Percentiles rank a stretch among this genome's conserved stretches.
Evolutionary conservation across 1,284 basidiomycete genomes (phyloP).

Genomic region (Coniophora puteana): DNA sequence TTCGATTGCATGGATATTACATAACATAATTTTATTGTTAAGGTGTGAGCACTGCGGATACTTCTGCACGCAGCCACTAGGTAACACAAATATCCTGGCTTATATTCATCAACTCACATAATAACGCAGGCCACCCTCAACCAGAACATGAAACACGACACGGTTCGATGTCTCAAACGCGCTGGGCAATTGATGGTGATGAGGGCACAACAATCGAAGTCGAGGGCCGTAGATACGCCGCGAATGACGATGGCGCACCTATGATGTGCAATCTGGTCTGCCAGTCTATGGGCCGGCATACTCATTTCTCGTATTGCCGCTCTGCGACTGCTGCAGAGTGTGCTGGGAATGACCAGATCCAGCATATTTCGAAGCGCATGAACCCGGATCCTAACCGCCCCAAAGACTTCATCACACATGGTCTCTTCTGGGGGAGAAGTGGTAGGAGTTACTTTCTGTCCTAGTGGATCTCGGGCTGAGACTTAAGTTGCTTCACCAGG

Average conservation of each 20-base stretch:
- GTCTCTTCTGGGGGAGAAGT: conserved; percentile 44
- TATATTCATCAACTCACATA: not conserved
- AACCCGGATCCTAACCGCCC: conserved; percentile 35
- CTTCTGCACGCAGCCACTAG: conserved; percentile 53
- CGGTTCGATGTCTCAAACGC: conserved; percentile 56
- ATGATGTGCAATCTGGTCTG: conserved; percentile 63
- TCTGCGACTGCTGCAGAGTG: conserved; percentile 29
- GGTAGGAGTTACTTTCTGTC: conserved; percentile 34
- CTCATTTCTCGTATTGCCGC: conserved; percentile 49
- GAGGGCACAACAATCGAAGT: conserved; percentile 42
- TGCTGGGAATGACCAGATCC: conserved; percentile 31
- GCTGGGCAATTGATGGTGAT: conserved; percentile 55
- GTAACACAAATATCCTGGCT: conserved; percentile 25
- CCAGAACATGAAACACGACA: conserved; percentile 60
- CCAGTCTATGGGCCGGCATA: conserved; percentile 44
- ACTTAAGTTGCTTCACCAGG: too few relatives aligned
- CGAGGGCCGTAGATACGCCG: conserved; percentile 49
- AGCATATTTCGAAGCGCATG: conserved; percentile 39
- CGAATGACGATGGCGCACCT: conserved; percentile 58
- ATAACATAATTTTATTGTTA: not conserved
- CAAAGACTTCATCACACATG: conserved; percentile 51
- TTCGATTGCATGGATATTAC: not conserved
- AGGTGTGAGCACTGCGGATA: conserved; percentile 57
- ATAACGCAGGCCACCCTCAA: conserved; percentile 49
- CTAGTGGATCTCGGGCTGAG: not conserved